Conservation (phyloP, 2,329 filamentous ascomycete genomes). For the Berkeleyomyces rouxiae region DNA sequence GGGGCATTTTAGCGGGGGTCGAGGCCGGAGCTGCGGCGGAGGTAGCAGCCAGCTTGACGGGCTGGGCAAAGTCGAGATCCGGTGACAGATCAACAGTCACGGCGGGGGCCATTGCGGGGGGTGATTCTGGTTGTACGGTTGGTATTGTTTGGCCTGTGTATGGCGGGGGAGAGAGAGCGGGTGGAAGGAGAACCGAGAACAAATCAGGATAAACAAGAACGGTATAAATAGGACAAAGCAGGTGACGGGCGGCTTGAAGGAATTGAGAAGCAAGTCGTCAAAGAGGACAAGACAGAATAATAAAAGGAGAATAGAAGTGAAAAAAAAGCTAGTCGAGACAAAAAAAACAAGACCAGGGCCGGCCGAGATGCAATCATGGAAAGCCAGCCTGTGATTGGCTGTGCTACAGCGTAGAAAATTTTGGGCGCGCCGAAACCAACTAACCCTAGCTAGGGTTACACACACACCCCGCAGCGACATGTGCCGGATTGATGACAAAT, state of each 20-base stretch:
- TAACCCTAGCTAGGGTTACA: not conserved
- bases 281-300: not conserved
- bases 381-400: not conserved
- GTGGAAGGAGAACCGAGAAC: not conserved
- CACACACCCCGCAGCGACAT: not conserved
- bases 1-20: conserved; percentile 24
- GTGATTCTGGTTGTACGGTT: not conserved
- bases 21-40: conserved; percentile 18
- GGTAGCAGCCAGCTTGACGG: conserved; percentile 19
- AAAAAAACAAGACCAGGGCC: not conserved
- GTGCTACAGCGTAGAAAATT: not conserved
- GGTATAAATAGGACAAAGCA: not conserved
- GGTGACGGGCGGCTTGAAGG: not conserved
- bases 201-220: not conserved
- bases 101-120: conserved; percentile 31
- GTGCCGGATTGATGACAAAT: not conserved
- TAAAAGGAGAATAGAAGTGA: not conserved
- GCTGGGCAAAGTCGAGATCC: conserved; percentile 30
- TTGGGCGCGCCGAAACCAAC: not conserved
- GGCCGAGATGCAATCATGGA: not conserved
- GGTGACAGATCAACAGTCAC: conserved; percentile 38
- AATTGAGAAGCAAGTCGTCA: not conserved
- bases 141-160: not conserved
- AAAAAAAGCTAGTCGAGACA: not conserved
- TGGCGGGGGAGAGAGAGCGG: not conserved